Evolutionary conservation across 371 early-diverging fungal species (phyloP), one percentile per base, ranked within the genome.

Genomic region (Mucor mucedo): DNA sequence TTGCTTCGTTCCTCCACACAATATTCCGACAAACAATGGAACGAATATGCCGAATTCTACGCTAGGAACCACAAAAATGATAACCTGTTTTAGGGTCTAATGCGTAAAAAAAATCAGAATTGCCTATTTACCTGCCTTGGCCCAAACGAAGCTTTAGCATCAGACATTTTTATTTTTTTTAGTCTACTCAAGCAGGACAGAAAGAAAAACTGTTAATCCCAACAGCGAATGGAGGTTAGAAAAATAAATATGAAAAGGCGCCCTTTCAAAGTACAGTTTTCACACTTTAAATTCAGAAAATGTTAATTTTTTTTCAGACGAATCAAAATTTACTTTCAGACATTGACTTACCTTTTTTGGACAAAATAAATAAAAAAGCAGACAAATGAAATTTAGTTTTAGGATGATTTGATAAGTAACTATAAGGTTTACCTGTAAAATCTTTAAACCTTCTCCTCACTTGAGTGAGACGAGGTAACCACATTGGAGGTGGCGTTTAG

Each of bases 11-110:
- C 27, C 62, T 60, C 71, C 72, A 78, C 30, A 64, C 62, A 66
- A 81, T 71, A 44, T 81, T 78, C 62, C 82, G 75, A 59, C 70
- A 78, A 47, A 62, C 68, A 21, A 81, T 56, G 21, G 79, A 69
- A 29, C 62, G 61, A 16, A 81, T 67, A 58, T 81, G 82, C 52
- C 82, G 64, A 70, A 81, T 75, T 56, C 82, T 73, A 55, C 69
- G 68, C 77, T 81, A 54, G 2, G 42, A 27, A n/a, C 3, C 11
- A 14, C 4, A 5, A 52, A 39, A 33, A 40, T n/a, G 32, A 7
- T 21, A 35, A 30, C 6, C 29, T 33, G n/a, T 52, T 32, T 38
- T 38, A 16, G 16, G 27, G 9, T 42, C 29, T 32, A 38, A 30
- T 42, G 6, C 48, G 11, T 41, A 10, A 9, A 28, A 55, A 39